phyloP scores from a whole-genome alignment of 2,329 filamentous ascomycete genomes.

The Penicillium corylophilum region DNA sequence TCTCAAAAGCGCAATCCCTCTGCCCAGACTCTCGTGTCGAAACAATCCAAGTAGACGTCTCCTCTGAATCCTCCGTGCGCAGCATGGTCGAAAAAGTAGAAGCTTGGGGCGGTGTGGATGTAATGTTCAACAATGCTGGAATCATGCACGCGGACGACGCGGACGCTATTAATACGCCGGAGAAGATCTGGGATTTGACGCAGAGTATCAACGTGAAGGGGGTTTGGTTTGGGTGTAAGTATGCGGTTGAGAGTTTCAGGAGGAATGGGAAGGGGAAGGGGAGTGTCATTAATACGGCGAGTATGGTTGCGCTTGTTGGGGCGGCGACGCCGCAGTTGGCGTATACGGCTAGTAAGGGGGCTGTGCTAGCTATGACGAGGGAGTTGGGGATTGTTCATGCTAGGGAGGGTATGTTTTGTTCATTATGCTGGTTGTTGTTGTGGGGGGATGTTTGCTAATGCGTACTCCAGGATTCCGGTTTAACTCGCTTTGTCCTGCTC shows the following conservation, averaged over 20 bases:
- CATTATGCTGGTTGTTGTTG: not conserved
- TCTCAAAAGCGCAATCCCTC: slow-evolving; percentile 63
- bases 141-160: slow-evolving; percentile 87
- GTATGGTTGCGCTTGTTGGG: slow-evolving; percentile 80
- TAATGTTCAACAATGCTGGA: slow-evolving; percentile 95
- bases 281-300: slow-evolving; percentile 88
- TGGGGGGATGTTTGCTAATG: not conserved
- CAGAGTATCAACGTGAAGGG: slow-evolving; percentile 95
- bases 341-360: slow-evolving; percentile 90
- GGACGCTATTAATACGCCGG: slow-evolving; percentile 77
- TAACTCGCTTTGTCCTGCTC: slow-evolving; percentile 84
- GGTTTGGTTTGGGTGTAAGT: slow-evolving; percentile 90
- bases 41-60: slow-evolving; percentile 61
- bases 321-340: slow-evolving; percentile 83
- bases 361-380: slow-evolving; percentile 81
- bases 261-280: slow-evolving; percentile 73
- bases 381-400: slow-evolving; percentile 90
- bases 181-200: slow-evolving; percentile 89
- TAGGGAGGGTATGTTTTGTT: slow-evolving; percentile 56
- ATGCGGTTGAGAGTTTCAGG: slow-evolving; percentile 77
- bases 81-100: slow-evolving; percentile 73
- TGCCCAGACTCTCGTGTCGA: slow-evolving; percentile 12
- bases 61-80: slow-evolving; percentile 74
- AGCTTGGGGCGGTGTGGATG: slow-evolving; percentile 78
- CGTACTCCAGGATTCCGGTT: slow-evolving; percentile 64